phyloP scores from a whole-genome alignment of 257 asterid species.

The Solanum bulbocastanum region DNA sequence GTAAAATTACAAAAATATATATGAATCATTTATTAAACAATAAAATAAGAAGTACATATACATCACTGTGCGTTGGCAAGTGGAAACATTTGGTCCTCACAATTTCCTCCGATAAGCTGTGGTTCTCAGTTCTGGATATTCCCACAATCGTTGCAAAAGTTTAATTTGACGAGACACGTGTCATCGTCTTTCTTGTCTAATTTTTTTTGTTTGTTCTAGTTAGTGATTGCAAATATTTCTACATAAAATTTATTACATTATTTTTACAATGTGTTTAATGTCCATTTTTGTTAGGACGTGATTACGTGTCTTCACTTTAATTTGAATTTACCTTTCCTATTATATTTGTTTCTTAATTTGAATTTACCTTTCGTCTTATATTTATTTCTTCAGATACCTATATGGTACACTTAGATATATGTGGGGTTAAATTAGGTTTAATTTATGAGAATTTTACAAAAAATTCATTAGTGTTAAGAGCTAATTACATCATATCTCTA shows the following conservation, averaged over 20 bases:
- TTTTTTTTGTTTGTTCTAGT: background rate
- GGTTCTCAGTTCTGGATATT: background rate
- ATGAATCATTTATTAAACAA: too few relatives aligned
- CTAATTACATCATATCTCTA: too few relatives aligned
- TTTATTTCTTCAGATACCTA: too few relatives aligned
- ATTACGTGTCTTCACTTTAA: background rate
- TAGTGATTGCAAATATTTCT: background rate
- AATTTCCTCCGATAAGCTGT: background rate
- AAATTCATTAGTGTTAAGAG: too few relatives aligned
- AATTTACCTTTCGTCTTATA: background rate
- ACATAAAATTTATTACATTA: background rate
- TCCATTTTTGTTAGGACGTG: background rate
- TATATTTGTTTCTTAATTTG: background rate
- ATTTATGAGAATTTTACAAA: too few relatives aligned
- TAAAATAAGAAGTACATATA: too few relatives aligned
- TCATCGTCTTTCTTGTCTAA: background rate
- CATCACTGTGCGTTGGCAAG: background rate
- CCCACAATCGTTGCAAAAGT: background rate
- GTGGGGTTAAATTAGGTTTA: background rate
- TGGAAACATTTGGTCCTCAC: background rate
- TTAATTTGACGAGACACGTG: background rate
- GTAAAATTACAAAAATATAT: too few relatives aligned
- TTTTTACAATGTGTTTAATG: background rate
- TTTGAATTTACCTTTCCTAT: background rate
- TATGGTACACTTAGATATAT: too few relatives aligned